phyloP scores from a whole-genome alignment of 2,329 filamentous ascomycete species.

The Spiromastix sp. region DNA sequence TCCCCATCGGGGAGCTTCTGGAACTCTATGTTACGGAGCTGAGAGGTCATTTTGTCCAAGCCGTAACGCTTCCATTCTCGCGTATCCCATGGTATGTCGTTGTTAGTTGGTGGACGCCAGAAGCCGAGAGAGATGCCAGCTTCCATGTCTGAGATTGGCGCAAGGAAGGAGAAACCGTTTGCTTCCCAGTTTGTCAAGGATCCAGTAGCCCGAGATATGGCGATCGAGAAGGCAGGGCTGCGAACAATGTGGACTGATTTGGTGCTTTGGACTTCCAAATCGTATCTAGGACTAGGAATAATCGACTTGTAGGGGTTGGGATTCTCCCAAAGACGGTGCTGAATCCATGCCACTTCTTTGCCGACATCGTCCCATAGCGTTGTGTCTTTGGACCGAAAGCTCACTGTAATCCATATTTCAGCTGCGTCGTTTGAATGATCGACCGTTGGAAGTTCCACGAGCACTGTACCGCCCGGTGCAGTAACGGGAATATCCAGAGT shows the following conservation, averaged over 20 bases:
- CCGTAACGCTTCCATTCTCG: slow-evolving; percentile 19
- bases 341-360: slow-evolving; percentile 47
- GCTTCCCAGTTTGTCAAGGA: slow-evolving; percentile 5
- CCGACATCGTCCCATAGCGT: slow-evolving; percentile 43
- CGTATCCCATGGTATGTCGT: slow-evolving; percentile 19
- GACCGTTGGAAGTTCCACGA: slow-evolving; percentile 10
- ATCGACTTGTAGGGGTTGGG: slow-evolving; percentile 3
- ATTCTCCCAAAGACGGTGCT: slow-evolving; percentile 32
- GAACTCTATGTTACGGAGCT: slow-evolving; percentile 9
- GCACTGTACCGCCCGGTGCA: slow-evolving; percentile 20
- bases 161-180: slow-evolving; percentile 1
- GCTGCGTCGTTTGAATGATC: slow-evolving; percentile 19
- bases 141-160: slow-evolving; percentile 9
- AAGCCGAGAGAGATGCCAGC: slow-evolving; percentile 14
- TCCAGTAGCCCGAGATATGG: slow-evolving; percentile 7
- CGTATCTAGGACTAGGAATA: slow-evolving; percentile 1
- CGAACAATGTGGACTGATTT: slow-evolving; percentile 28
- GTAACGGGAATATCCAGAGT: slow-evolving; percentile 33
- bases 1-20: not conserved
- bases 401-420: slow-evolving; percentile 39
- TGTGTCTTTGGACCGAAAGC: slow-evolving; percentile 33
- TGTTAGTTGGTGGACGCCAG: slow-evolving; percentile 24
- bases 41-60: slow-evolving; percentile 13
- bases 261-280: slow-evolving; percentile 1
- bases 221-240: slow-evolving; percentile 30